Conservation (phyloP, 306 rosid genomes). For the Glycine latifolia region DNA sequence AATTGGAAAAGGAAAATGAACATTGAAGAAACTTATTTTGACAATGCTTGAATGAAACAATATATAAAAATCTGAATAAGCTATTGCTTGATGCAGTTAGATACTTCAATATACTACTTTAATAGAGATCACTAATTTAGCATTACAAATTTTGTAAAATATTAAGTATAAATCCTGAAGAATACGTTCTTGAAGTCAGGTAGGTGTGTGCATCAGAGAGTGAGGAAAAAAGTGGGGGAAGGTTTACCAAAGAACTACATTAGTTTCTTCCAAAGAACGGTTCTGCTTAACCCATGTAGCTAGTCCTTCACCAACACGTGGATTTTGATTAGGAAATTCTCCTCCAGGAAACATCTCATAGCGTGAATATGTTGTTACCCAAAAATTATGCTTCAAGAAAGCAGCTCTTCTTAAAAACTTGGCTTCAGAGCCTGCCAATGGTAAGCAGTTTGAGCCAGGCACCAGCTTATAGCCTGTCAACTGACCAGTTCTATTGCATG, state of each 20-base stretch:
- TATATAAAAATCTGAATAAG: not conserved
- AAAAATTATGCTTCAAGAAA: conserved; percentile 92
- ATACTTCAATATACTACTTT: conserved; percentile 4
- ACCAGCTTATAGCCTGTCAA: conserved; percentile 90
- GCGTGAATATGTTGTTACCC: conserved; percentile 79
- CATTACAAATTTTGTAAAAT: not conserved
- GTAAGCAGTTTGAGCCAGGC: conserved; percentile 89
- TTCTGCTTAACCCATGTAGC: conserved; percentile 84
- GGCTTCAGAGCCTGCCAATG: conserved; percentile 86
- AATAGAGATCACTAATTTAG: conserved; percentile 1
- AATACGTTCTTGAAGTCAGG: not conserved
- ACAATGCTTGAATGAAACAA: not conserved
- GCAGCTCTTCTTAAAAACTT: conserved; percentile 90
- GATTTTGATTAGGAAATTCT: conserved; percentile 94
- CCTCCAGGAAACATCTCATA: conserved; percentile 90
- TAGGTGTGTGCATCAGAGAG: not conserved
- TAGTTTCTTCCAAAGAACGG: conserved; percentile 78
- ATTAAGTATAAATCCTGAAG: not conserved
- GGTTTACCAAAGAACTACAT: conserved; percentile 77
- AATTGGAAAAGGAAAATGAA: not conserved
- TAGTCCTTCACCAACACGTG: conserved; percentile 80
- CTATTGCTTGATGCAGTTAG: conserved; percentile 18
- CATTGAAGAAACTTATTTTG: conserved; percentile 10
- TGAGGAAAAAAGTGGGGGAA: not conserved
- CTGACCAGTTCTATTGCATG: conserved; percentile 88